Conservation (phyloP, 2,329 filamentous ascomycete genomes). For the Cercospora nicotianae region DNA sequence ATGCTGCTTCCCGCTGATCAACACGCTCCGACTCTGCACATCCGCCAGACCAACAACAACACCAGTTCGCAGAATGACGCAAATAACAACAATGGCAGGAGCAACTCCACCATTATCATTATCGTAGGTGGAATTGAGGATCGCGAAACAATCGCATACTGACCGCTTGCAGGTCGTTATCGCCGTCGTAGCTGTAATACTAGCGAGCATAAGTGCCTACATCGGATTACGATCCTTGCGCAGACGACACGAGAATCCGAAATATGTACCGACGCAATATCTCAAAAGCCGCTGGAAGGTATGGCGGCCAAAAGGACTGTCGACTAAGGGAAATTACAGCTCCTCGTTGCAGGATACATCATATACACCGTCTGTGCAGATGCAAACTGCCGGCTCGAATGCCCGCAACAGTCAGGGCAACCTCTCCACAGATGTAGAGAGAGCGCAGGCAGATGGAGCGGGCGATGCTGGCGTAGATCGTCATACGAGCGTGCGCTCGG, state of each 20-base stretch:
- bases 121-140: constrained; percentile 11
- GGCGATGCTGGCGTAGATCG: constrained; percentile 62
- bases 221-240: constrained; percentile 22
- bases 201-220: constrained; percentile 16
- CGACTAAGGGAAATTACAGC: constrained; percentile 35
- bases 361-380: constrained; percentile 30
- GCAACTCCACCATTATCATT: constrained; percentile 15
- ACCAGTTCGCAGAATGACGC: neutral
- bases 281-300: constrained; percentile 38
- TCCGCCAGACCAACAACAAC: constrained; percentile 8
- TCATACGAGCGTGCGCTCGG: constrained; percentile 83
- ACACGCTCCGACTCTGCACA: neutral
- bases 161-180: constrained; percentile 20
- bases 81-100: constrained; percentile 4
- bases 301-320: constrained; percentile 33
- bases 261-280: constrained; percentile 36
- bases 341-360: constrained; percentile 33
- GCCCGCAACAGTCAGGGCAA: constrained; percentile 28
- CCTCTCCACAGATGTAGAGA: constrained; percentile 28
- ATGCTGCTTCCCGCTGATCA: constrained; percentile 25
- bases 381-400: constrained; percentile 30
- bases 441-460: constrained; percentile 27
- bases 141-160: neutral
- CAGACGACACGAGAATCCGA: constrained; percentile 32
- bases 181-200: constrained; percentile 18